phyloP scores from a whole-genome alignment of 305 asterid genomes.

The Fraxinus platypoda region DNA sequence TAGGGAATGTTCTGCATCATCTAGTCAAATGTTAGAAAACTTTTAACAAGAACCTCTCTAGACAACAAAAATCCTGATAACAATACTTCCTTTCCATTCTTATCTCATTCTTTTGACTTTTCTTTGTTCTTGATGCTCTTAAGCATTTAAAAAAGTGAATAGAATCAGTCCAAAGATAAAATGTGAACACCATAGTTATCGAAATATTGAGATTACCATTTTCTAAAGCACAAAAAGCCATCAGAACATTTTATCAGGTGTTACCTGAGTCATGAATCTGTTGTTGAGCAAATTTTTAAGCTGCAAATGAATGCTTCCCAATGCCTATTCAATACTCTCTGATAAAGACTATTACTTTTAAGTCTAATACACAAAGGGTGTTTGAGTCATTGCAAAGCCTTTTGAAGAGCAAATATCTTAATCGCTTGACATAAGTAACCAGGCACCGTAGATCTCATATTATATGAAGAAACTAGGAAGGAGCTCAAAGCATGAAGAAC shows the following conservation, averaged over 20 bases:
- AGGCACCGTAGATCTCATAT: neutral
- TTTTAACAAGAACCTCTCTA: neutral
- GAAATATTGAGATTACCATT: neutral
- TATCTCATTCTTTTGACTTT: neutral
- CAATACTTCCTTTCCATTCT: neutral
- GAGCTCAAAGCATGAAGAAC: neutral
- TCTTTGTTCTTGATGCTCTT: neutral
- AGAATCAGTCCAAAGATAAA: neutral
- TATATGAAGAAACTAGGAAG: neutral
- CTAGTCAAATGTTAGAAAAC: neutral
- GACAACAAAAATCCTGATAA: slow-evolving; percentile 11
- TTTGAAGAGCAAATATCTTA: neutral
- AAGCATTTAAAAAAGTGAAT: neutral
- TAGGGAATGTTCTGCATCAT: neutral
- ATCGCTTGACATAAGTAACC: neutral
- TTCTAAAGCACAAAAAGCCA: neutral
- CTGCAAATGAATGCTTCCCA: neutral
- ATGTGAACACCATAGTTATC: neutral
- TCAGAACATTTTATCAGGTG: neutral
- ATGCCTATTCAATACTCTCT: neutral
- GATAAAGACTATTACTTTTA: neutral
- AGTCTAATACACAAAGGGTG: neutral
- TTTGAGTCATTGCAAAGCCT: neutral
- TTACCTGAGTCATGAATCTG: neutral
- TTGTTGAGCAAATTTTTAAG: neutral